Conservation (phyloP, 2,329 filamentous ascomycete genomes). For the Scleromitrula shiraiana region DNA sequence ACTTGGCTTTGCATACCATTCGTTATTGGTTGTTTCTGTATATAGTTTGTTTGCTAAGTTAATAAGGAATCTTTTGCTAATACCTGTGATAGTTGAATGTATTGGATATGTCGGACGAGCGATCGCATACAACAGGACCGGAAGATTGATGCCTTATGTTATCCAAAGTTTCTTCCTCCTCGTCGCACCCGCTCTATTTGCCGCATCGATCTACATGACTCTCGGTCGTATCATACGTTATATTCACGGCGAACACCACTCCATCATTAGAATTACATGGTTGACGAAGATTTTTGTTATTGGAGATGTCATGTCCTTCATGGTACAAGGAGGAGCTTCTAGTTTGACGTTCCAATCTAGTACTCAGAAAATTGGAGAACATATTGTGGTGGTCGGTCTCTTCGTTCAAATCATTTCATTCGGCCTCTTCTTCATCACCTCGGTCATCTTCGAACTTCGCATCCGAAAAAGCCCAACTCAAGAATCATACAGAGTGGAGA, state of each 20-base stretch:
- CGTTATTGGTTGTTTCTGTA: constrained; percentile 33
- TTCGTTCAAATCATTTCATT: constrained; percentile 51
- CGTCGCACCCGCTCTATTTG: constrained; percentile 34
- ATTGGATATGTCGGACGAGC: constrained; percentile 31
- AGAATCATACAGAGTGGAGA: constrained; percentile 5
- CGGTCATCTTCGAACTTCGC: constrained; percentile 26
- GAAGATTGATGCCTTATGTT: constrained; percentile 26
- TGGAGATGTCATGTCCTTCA: constrained; percentile 46
- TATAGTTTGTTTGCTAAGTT: constrained; percentile 3
- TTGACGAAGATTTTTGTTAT: constrained; percentile 47
- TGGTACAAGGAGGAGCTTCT: constrained; percentile 36
- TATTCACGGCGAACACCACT: constrained; percentile 30
- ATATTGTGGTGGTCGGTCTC: constrained; percentile 48
- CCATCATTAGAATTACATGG: constrained; percentile 34
- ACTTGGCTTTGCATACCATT: constrained; percentile 31
- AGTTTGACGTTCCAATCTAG: constrained; percentile 30
- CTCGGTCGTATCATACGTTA: constrained; percentile 22
- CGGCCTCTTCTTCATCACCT: constrained; percentile 43
- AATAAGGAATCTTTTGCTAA: not conserved
- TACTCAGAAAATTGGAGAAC: constrained; percentile 35
- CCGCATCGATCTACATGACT: constrained; percentile 30
- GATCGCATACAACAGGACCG: constrained; percentile 18
- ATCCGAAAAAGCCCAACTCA: constrained; percentile 14
- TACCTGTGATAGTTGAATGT: constrained; percentile 30
- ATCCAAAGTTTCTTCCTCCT: constrained; percentile 32